Base-by-base conservation (phyloP, 768 basidiomycete genomes). In the Lactarius pseudohatsudake region DNA sequence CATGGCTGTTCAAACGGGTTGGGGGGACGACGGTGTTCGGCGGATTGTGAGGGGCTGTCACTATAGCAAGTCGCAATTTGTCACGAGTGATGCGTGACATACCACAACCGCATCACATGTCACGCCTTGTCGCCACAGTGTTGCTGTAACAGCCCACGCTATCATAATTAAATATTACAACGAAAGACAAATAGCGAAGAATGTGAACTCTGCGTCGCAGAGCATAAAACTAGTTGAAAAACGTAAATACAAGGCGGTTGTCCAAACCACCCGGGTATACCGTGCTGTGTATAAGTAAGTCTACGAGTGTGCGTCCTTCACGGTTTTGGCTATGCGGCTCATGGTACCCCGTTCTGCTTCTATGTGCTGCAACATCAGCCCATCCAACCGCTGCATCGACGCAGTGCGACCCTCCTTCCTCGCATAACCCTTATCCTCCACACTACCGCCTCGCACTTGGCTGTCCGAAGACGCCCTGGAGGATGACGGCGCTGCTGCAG, bases 271-370 rank as follows among this genome's bases (percentile, higher is more conserved):
- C 62, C 62, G 58, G 66, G 66, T 67, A 67, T 67, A 64, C 62
- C 66, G 28, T 55, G 43, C 16, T 53, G 60, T 22, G 60, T 26
- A 66, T 55, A 61, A 58, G 38, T 26, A 65, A 45, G 43, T 59
- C 64, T 64, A 69, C 62, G 68, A 58, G 53, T 66, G 57, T 36
- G 69, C 43, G n/a, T 68, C 67, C 64, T 69, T 69, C 40, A 64
- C 72, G 57, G 72, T 81, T 71, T 74, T 77, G 61, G 92, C 87
- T 74, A 94, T 92, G 77, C 86, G 81, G 78, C 84, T 89, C 72
- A 94, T 81, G 40, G 85, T 87, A 72, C 92, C 89, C 78, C 86
- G 87, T 78, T 94, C 92, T 61, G 87, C 82, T 77, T 90, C 89
- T 80, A 94, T 89, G 74, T 94, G 92, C 75, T 89, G 86, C 62